A percentile compares a stretch with the other conserved stretches of the same genome.
These are phyloP conservation scores for Vitis hybrid DNA, from an alignment of 177 flowering plant species.

Conservation along the genomic window DNA sequence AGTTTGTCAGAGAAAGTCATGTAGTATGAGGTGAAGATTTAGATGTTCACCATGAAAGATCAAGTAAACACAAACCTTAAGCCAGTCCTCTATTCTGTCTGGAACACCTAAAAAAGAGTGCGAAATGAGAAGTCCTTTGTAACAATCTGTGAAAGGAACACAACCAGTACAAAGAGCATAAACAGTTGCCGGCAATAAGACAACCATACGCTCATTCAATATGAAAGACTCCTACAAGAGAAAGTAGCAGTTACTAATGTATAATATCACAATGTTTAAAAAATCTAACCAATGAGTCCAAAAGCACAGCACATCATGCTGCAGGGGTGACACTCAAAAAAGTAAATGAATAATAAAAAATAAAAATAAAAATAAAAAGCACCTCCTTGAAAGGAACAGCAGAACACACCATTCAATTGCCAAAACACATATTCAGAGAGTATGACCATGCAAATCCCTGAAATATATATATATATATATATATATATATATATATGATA, in stretches of 20 bases:
- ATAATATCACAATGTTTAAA: not conserved
- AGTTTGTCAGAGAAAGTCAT: conserved; percentile 9
- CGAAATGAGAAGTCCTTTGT: conserved; percentile 13
- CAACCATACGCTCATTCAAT: conserved; percentile 46
- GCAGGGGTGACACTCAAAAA: not conserved
- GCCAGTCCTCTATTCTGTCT: conserved; percentile 32
- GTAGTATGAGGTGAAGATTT: not conserved
- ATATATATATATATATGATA: too few species aligned
- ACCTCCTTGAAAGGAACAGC: not conserved
- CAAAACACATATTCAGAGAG: not conserved
- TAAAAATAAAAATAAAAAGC: not conserved
- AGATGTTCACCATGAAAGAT: not conserved
- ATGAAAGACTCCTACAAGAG: conserved; percentile 45
- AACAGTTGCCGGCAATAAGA: conserved; percentile 66
- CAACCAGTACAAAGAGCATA: conserved; percentile 77
- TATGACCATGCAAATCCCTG: not conserved
- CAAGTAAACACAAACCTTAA: conserved; percentile 32
- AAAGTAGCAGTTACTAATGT: conserved; percentile 6
- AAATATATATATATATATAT: too few species aligned
- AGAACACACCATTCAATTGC: not conserved
- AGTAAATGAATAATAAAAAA: not conserved
- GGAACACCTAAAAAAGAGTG: conserved; percentile 22
- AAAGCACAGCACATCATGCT: not conserved
- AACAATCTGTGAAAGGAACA: conserved; percentile 31
- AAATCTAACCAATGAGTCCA: not conserved